A percentile compares a stretch with the other conserved stretches of the same genome.
phyloP scores from a whole-genome alignment of 176 grass and related monocot genomes.

The Aegilops bicornis region DNA sequence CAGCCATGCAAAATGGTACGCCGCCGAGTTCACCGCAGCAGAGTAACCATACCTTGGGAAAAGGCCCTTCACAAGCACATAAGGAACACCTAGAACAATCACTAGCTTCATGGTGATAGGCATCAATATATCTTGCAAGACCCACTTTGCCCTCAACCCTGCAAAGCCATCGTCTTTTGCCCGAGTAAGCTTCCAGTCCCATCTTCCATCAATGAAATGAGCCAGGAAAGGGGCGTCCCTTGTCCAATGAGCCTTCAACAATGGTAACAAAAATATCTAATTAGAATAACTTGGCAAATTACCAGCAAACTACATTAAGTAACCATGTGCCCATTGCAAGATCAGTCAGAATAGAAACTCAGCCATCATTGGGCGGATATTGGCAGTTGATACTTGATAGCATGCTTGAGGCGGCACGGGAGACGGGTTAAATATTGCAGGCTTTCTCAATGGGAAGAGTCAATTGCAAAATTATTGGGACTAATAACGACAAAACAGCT shows the following conservation, averaged over 20 bases:
- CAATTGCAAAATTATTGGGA: neutral
- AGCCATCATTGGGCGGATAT: neutral
- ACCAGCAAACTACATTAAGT: neutral
- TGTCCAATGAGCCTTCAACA: constrained; percentile 40
- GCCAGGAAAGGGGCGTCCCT: constrained; percentile 16
- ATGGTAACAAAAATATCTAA: constrained; percentile 6
- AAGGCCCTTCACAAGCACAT: constrained; percentile 41
- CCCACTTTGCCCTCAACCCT: constrained; percentile 41
- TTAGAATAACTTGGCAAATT: neutral
- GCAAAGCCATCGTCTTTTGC: constrained; percentile 50
- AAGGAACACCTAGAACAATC: constrained; percentile 46
- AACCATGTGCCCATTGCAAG: neutral
- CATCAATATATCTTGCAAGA: constrained; percentile 41
- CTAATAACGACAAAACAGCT: neutral
- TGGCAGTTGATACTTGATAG: neutral
- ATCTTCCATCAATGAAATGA: constrained; percentile 34
- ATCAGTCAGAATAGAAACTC: neutral
- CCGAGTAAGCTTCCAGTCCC: constrained; percentile 40
- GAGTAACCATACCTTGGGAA: constrained; percentile 51
- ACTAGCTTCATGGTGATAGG: constrained; percentile 45
- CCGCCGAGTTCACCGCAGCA: constrained; percentile 38
- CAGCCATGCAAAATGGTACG: constrained; percentile 58
- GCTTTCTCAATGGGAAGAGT: neutral
- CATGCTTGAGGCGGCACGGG: neutral
- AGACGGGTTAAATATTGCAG: neutral